Evolutionary conservation across 306 rosid genomes (phyloP), one percentile per base, ranked within the genome.

Genomic region (Canavalia gladiata): DNA sequence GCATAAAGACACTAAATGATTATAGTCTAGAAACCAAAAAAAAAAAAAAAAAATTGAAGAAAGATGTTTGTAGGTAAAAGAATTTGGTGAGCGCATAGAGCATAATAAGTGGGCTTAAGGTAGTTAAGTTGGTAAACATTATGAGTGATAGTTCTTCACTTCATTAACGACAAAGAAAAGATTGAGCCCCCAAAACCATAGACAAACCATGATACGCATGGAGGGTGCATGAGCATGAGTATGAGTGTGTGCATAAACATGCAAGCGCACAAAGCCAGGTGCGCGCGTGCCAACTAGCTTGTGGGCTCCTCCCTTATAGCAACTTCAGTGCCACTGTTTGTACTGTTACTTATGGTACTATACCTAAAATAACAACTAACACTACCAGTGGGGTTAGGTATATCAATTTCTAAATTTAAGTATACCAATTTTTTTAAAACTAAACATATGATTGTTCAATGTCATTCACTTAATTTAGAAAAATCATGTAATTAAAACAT

Each of bases 211-310:
- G 81, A 83, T 42, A 57, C 77, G 83, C 87, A 76, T 89, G 87
- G 59, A 78, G 85, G 64, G 80, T 69, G 80, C 76, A 76, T 80
- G 68, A 74, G 87, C 79, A 74, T 83, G 89, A 34, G 52, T 62
- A 81, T 62, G 47, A 62, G 10, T 33, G 68, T 12, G 77, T 81
- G 85, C 67, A 66, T 42, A 76, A 82, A 75, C 89, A 78, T 63
- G 90, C 82, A 85, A 18, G 54, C 63, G 60, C 88, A 76, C 75
- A 88, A 50, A 63, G 82, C 87, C 82, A 82, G 70, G 78, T 81
- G 81, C 84, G 83, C 87, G 89, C 95, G 79, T 89, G 95, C 92
- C 87, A 68, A 67, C 82, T 59, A 55, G 69, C 42, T 75, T 76
- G 56, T 25, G 6, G 56, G 70, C 34, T 89, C 85, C 83, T 80